Percentiles rank a stretch among this genome's conserved stretches.
Conservation (phyloP, 164 flowering plant genomes). For the Vitis rupestris region DNA sequence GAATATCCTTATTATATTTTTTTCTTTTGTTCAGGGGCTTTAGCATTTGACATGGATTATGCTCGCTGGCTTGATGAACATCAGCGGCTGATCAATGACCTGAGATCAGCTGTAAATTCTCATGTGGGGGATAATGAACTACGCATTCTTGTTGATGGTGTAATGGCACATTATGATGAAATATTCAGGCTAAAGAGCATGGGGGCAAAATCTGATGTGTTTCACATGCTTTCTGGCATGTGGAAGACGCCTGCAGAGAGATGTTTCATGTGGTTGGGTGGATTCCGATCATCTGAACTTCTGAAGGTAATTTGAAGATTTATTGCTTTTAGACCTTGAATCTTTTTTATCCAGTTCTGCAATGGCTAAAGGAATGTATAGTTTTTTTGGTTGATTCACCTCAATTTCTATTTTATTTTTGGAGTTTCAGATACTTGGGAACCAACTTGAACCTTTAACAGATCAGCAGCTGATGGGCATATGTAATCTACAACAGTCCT, state of each 20-base stretch:
- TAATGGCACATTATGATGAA: conserved; percentile 79
- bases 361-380: not conserved
- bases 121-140: conserved; percentile 64
- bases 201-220: conserved; percentile 74
- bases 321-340: not conserved
- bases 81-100: conserved; percentile 66
- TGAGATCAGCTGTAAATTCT: conserved; percentile 69
- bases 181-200: conserved; percentile 62
- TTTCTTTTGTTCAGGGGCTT: conserved; percentile 44
- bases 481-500: conserved; percentile 84
- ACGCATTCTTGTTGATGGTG: conserved; percentile 60
- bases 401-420: not conserved
- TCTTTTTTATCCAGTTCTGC: not conserved
- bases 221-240: conserved; percentile 93
- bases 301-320: conserved; percentile 57
- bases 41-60: conserved; percentile 79
- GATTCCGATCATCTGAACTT: conserved; percentile 85
- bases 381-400: not conserved
- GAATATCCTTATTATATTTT: conserved; percentile 2
- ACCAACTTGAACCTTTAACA: conserved; percentile 79
- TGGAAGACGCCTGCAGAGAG: conserved; percentile 93
- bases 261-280: conserved; percentile 96
- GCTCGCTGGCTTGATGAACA: conserved; percentile 90
- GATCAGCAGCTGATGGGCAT: conserved; percentile 85
- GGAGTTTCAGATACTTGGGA: conserved; percentile 58